Base-by-base conservation (phyloP, 331 rosid genomes). In the Saraca asoca region DNA sequence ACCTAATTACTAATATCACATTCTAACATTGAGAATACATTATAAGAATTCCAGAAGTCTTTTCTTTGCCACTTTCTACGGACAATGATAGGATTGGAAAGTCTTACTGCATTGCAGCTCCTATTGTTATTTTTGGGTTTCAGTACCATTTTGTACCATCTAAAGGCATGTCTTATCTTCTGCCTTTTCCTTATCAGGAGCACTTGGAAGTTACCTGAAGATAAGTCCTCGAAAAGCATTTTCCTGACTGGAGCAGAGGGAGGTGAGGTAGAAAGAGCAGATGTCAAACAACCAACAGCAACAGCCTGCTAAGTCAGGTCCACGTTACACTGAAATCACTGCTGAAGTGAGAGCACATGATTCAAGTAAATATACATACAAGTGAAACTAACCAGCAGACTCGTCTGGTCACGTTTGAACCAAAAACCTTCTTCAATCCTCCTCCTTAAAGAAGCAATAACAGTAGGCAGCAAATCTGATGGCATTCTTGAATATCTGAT, bases 401-500 rank as follows among this genome's bases (percentile, higher is more conserved):
- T 80, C 71, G 80, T 86, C 70, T 82, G 95, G 63, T 87, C 91
- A 84, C 65, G 78, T 85, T 71, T 85, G 67, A 70, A 84, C 51
- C 75, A 63, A 81, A 90, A 90, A 33, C 95, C 98, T 61, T 71
- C 85, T 62, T 66, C 75, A 51, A 93, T 76, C 89, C 87, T 85
- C 68, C 82, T 80, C 61, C 68, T 86, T 15, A 93, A 75, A 72
- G 86, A 83, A 65, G 76, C 83, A 68, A 93, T 72, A 49, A 87
- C 87, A 44, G 73, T 80, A 34, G 88, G 88, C 83, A 90, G 75
- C 76, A 93, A 81, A 69, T 86, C 88, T 70, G 79, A 70, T 7
- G 97, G 95, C 97, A 93, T 93, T 85, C 95, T 84, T 51, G 91
- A 75, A 83, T 93, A 93, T 81, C 96, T 89, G 82, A 34, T 37